Conservation (phyloP, 129 eudicot species). For the Lactuca sativa region DNA sequence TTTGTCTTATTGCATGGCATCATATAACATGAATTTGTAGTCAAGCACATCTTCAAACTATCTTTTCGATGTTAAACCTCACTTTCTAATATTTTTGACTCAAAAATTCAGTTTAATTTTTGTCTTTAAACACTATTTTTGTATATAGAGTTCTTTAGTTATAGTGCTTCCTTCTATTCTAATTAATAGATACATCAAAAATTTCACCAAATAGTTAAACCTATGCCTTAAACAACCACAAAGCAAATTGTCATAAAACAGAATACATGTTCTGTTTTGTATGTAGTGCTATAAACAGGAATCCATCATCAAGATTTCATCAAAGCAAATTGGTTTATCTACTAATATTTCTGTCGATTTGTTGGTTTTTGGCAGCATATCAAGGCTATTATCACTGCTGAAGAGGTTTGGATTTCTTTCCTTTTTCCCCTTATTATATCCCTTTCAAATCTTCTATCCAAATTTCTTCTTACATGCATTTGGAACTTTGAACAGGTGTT, state of each 20-base stretch:
- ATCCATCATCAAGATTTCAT: background rate
- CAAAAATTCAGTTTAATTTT: background rate
- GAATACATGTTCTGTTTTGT: background rate
- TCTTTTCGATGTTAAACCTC: background rate
- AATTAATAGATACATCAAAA: background rate
- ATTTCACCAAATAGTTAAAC: background rate
- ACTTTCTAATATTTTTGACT: background rate
- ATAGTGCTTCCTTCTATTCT: background rate
- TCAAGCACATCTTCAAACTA: background rate
- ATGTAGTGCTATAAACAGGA: conserved; percentile 4
- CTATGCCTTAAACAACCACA: background rate
- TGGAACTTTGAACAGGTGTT: conserved; percentile 48
- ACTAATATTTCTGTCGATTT: conserved; percentile 13
- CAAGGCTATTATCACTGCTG: conserved; percentile 86
- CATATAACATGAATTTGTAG: background rate
- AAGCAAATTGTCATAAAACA: conserved; percentile 8
- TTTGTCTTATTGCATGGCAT: conserved; percentile 22
- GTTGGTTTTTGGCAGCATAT: conserved; percentile 57
- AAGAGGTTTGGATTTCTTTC: conserved; percentile 41
- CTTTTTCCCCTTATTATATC: background rate
- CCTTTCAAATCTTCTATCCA: background rate
- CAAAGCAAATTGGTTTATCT: background rate
- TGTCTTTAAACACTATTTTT: conserved; percentile 1
- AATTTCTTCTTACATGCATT: conserved; percentile 2
- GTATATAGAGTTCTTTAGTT: background rate